Evolutionary conservation across 805 yeast genomes (phyloP), one percentile per base, ranked within the genome.

Genomic region (Suhomyces sp.): DNA sequence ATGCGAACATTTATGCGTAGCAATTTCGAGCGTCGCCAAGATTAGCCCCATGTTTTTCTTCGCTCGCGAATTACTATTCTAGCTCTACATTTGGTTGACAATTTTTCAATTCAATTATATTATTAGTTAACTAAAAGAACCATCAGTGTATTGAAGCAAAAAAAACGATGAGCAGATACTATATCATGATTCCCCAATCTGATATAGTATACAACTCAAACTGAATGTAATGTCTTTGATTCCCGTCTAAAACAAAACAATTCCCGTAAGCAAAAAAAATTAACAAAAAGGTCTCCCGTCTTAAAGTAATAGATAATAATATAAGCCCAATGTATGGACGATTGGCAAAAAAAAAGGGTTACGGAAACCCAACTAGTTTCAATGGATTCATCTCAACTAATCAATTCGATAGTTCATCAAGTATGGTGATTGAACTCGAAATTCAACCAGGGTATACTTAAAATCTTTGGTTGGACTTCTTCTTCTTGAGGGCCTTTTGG

Each of bases 381-480:
- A 19, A 38, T 38, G 24, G 5, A 17, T 17, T 38, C 42, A 38
- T 19, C 42, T 38, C 24, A 17, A 38, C 23, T 19, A 38, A 9
- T 38, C 42, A 38, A 38, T 38, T 38, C 42, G n/a, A 38, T 17
- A 9, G 24, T 38, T 38, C 24, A 38, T 38, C 24, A 19, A 17
- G 24, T 17, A 38, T 38, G 17, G 24, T 9, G 22, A 38, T 38
- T 38, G 24, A 38, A 9, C 24, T 38, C 23, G 24, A 17, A 38
- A 17, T 17, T 38, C 24, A 38, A 23, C 27, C 46, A 42, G 46
- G 46, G 46, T 42, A 29, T 29, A 15, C 48, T 70, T 70, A 72
- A 56, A 71, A 72, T 70, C 76, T 72, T 63, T 70, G 72, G 66
- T 69, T 64, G 54, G 77, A 60, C 68, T 76, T 78, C 65, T 67